Evolutionary conservation across 208 protist species (phyloP), one percentile per base, ranked within the genome.

Genomic region (Trypanosomatidae sp.): DNA sequence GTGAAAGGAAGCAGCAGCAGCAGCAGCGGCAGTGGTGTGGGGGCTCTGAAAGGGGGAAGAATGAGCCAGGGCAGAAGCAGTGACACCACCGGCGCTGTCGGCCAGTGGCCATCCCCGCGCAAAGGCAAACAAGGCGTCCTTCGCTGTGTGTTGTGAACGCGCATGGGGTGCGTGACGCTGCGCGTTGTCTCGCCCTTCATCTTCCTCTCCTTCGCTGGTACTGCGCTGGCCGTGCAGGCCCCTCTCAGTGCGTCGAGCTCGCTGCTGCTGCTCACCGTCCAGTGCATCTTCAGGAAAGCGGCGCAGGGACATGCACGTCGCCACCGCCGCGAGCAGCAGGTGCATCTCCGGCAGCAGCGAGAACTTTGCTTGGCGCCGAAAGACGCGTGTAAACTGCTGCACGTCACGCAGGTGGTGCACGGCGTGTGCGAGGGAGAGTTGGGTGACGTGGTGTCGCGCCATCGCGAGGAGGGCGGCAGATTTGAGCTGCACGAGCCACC

Each of bases 401-500:
- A 76, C 66, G 44, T 83, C 76, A 1, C 73, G 69, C 36, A 91
- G 66, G 47, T 82, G 62, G 30, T 75, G 62, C 33, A 84, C 70
- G 0, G 77, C 81, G 15, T 75, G 68, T 0, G 41, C 58, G n/a
- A 88, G 47, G 3, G 72, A 72, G 8, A 91, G 65, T 36, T 89
- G 84, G 15, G 82, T 80, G 71, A 89, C 50, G 65, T 77, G 70
- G 49, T 81, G 70, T 2, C 71, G 70, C 41, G 75, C 77, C 71
- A 88, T 80, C 5, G 82, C 80, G 19, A 91, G 36, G 52, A 89
- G 58, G 28, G 82, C 69, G 9, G 87, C 73, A 15, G 77, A 74
- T 49, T 91, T 91, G 52, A 91, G 74, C 49, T 87, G 58, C 22
- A 91, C 82, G 15, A 91, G 68, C 72, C 78, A 80, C 12, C 87